Conservation (phyloP, 2,329 filamentous ascomycete species). For the Colletotrichum abscissum region DNA sequence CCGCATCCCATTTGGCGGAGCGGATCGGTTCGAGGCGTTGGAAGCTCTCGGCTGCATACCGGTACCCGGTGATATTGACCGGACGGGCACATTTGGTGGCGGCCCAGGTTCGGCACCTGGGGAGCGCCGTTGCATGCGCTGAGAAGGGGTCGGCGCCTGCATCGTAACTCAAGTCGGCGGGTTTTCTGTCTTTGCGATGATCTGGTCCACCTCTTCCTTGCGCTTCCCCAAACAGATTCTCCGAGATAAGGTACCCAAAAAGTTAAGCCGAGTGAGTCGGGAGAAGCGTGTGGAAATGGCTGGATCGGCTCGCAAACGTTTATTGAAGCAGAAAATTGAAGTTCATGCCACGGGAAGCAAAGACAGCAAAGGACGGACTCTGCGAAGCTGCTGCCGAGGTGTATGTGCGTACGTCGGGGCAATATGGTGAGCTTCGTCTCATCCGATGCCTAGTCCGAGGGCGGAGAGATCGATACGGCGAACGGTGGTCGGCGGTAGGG, state of each 20-base stretch:
- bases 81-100: constrained; percentile 64
- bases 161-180: constrained; percentile 46
- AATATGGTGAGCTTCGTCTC: constrained; percentile 7
- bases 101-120: constrained; percentile 71
- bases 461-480: not conserved
- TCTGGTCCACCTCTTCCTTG: constrained; percentile 15
- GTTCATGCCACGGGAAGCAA: constrained; percentile 3
- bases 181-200: not conserved
- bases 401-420: not conserved
- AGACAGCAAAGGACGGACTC: not conserved
- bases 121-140: constrained; percentile 71
- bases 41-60: constrained; percentile 72
- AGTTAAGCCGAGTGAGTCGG: not conserved
- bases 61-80: constrained; percentile 70
- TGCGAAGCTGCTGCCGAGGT: not conserved
- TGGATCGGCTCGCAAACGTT: not conserved
- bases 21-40: constrained; percentile 72
- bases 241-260: constrained; percentile 11
- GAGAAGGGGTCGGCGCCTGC: constrained; percentile 63
- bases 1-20: constrained; percentile 55
- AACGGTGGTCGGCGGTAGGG: constrained; percentile 9
- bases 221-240: constrained; percentile 14
- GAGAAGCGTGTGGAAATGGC: not conserved
- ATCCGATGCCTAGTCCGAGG: constrained; percentile 14
- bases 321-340: constrained; percentile 5